These are phyloP conservation scores for Rauvolfia tetraphylla DNA, from an alignment of 257 asterid species.

Conservation along the genomic window DNA sequence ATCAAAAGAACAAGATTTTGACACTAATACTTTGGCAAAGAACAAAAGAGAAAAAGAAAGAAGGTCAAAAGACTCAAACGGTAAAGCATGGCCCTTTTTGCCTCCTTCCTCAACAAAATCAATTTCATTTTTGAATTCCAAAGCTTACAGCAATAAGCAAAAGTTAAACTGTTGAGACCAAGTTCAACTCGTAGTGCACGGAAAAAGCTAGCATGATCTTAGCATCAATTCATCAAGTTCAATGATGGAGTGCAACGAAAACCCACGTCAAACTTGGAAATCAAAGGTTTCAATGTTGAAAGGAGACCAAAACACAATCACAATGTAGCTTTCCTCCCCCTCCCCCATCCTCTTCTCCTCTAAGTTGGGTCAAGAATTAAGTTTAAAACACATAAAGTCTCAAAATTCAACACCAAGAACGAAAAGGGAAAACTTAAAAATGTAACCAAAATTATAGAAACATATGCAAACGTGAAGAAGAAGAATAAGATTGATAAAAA, in stretches of 20 bases:
- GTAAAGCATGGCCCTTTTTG: background rate
- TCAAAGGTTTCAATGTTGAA: background rate
- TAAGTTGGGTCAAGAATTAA: background rate
- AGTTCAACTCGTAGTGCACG: background rate
- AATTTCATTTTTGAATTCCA: background rate
- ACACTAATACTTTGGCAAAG: background rate
- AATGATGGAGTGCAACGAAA: background rate
- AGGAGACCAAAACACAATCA: background rate
- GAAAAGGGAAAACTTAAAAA: background rate
- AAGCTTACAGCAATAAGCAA: background rate
- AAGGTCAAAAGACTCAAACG: background rate
- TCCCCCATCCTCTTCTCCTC: background rate
- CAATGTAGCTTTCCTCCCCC: background rate
- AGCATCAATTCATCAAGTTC: background rate
- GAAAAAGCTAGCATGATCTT: background rate
- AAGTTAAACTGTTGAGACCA: background rate
- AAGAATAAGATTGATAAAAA: too few species aligned
- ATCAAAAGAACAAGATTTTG: background rate
- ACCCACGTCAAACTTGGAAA: background rate
- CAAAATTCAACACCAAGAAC: background rate
- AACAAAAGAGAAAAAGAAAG: constrained; percentile 3
- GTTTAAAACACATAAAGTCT: background rate
- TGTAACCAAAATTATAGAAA: background rate
- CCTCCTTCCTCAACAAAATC: background rate
- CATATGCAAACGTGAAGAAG: background rate